phyloP scores from a whole-genome alignment of 2,329 filamentous ascomycete genomes.

The Calonectria hawksworthii region DNA sequence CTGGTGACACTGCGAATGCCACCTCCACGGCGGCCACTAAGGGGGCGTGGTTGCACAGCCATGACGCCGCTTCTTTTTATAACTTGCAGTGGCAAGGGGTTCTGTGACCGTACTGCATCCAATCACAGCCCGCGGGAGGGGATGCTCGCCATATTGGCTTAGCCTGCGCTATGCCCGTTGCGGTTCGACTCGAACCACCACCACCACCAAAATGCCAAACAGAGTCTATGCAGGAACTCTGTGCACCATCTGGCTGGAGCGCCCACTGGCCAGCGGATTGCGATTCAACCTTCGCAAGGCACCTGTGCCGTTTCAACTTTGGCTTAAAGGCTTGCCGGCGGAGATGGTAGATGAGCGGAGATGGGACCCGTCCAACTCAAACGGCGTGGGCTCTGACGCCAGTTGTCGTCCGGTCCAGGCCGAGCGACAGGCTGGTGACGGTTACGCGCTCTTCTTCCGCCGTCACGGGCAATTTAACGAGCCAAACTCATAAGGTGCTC shows the following conservation, averaged over 20 bases:
- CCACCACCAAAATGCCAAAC: conserved; percentile 32
- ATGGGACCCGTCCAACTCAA: conserved; percentile 37
- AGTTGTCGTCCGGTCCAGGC: conserved; percentile 26
- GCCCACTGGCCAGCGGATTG: conserved; percentile 34
- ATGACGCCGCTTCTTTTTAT: conserved; percentile 47
- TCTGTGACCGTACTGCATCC: conserved; percentile 31
- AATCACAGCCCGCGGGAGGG: conserved; percentile 35
- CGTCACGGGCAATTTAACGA: not conserved
- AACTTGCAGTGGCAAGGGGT: conserved; percentile 33
- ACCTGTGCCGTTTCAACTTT: conserved; percentile 38
- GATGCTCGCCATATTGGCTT: conserved; percentile 37
- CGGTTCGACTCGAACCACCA: conserved; percentile 37
- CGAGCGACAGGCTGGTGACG: conserved; percentile 13
- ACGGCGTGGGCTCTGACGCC: conserved; percentile 40
- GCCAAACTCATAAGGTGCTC: not conserved
- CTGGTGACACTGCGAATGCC: conserved; percentile 19
- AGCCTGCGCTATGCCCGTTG: conserved; percentile 38
- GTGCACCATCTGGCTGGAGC: conserved; percentile 38
- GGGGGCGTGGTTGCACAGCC: conserved; percentile 42
- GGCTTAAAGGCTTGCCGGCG: conserved; percentile 21
- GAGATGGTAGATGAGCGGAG: conserved; percentile 33
- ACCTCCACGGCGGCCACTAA: not conserved
- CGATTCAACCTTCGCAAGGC: conserved; percentile 37
- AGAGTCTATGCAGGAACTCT: conserved; percentile 41
- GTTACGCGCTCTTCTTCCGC: not conserved